These are phyloP conservation scores for Sporothrix brasiliensis DNA, from an alignment of 2,329 filamentous ascomycete genomes.

Conservation along the genomic window DNA sequence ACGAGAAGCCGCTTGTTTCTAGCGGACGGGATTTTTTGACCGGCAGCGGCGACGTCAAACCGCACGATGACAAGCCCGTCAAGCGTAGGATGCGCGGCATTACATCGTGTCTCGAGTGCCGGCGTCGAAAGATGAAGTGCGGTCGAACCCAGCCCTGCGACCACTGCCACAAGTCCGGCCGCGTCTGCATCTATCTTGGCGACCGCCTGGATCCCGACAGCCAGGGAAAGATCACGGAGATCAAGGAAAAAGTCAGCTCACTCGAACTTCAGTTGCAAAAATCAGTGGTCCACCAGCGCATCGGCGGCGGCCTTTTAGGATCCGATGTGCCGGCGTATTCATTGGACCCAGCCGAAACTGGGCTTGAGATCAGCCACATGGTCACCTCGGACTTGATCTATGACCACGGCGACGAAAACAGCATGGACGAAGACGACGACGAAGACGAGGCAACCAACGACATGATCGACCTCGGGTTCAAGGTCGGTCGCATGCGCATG, in stretches of 20 bases:
- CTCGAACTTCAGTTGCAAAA: conserved; percentile 70
- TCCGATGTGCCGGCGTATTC: conserved; percentile 28
- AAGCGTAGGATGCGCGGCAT: conserved; percentile 67
- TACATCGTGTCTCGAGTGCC: conserved; percentile 69
- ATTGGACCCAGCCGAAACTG: conserved; percentile 54
- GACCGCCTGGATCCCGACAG: conserved; percentile 69
- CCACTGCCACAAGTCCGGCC: conserved; percentile 62
- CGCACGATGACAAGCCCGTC: conserved; percentile 47
- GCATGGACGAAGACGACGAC: conserved; percentile 23
- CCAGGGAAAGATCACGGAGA: conserved; percentile 70
- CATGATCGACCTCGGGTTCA: conserved; percentile 71
- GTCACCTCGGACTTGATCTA: conserved; percentile 38
- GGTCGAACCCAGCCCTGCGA: conserved; percentile 72
- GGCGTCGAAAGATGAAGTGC: conserved; percentile 77
- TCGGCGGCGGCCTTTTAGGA: conserved; percentile 26
- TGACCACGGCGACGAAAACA: conserved; percentile 45
- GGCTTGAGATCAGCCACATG: conserved; percentile 31
- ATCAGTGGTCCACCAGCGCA: conserved; percentile 46
- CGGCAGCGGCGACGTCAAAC: neutral
- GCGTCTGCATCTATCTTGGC: conserved; percentile 65
- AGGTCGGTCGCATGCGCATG: conserved; percentile 71
- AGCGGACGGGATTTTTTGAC: neutral
- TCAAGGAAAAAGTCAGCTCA: conserved; percentile 77
- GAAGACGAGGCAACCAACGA: conserved; percentile 56
- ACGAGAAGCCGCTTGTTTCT: conserved; percentile 23